Evolutionary conservation across 2,329 filamentous ascomycete species (phyloP).

Genomic region (Fusarium aywerte): DNA sequence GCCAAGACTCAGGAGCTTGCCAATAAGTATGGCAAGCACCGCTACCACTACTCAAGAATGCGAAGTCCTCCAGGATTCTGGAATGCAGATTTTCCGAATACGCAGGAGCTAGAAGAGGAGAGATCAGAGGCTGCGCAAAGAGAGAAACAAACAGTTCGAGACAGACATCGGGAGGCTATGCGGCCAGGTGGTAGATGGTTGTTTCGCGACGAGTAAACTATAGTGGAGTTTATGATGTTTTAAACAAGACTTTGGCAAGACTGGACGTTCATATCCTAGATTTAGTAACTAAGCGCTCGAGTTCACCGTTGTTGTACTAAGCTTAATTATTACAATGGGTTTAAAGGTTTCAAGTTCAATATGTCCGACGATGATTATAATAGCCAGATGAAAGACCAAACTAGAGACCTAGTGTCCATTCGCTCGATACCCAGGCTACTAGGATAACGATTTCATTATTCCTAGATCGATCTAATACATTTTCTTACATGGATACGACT

Average conservation of each 20-base stretch:
- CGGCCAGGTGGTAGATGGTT: constrained; percentile 79
- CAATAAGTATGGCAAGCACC: constrained; percentile 80
- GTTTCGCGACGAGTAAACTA: constrained; percentile 78
- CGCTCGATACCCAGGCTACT: background rate
- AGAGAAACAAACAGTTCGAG: constrained; percentile 72
- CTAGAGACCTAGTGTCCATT: background rate
- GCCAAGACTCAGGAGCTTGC: constrained; percentile 80
- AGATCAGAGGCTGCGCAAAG: constrained; percentile 71
- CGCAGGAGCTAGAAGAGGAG: constrained; percentile 79
- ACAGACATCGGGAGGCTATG: constrained; percentile 85
- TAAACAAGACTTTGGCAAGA: background rate
- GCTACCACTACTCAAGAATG: constrained; percentile 76
- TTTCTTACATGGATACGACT: background rate
- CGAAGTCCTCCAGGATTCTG: constrained; percentile 88
- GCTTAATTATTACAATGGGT: background rate
- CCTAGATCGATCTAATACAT: background rate
- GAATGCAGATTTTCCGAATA: constrained; percentile 88
- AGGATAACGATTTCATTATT: background rate
- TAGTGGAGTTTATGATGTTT: background rate
- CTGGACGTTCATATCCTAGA: background rate
- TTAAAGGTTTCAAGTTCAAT: too few relatives aligned
- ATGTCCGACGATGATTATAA: background rate
- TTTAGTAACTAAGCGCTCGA: background rate
- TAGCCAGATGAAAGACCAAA: fast-evolving
- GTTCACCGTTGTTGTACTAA: background rate